A percentile compares a stretch with the other conserved stretches of the same genome.
phyloP scores from a whole-genome alignment of 1,284 basidiomycete species.

The Sanguinoderma infundibulare region DNA sequence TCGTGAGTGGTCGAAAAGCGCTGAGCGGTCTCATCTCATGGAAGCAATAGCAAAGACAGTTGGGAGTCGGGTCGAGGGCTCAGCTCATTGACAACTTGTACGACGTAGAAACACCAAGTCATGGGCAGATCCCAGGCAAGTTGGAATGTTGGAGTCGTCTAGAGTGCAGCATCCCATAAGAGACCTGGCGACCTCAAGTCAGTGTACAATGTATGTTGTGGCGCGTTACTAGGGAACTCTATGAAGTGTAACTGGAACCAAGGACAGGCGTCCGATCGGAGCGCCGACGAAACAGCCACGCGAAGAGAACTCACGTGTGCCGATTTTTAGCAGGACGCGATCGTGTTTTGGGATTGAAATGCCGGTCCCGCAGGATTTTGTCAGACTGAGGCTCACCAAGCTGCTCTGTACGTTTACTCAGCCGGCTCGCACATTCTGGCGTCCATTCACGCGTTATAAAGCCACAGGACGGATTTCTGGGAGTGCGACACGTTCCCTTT shows the following conservation, averaged over 20 bases:
- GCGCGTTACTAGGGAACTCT: too few relatives aligned
- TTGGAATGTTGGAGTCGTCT: too few relatives aligned
- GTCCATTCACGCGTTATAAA: conserved; percentile 10
- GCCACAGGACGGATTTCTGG: background rate
- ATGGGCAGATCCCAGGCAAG: too few relatives aligned
- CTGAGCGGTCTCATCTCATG: background rate
- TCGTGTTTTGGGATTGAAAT: conserved; percentile 6
- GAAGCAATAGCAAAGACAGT: background rate
- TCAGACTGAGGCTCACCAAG: conserved; percentile 17
- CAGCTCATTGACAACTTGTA: too few relatives aligned
- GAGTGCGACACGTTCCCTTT: background rate
- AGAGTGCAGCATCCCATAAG: too few relatives aligned
- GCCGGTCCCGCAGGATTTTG: conserved; percentile 11
- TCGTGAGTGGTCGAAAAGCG: too few relatives aligned
- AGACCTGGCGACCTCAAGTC: too few relatives aligned
- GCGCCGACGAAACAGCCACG: background rate
- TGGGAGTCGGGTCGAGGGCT: too few relatives aligned
- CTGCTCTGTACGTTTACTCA: conserved; percentile 15
- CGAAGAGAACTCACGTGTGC: background rate
- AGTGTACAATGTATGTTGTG: too few relatives aligned
- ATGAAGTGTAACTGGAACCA: background rate
- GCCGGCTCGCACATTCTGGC: conserved; percentile 11
- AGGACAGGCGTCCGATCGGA: background rate
- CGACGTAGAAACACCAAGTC: too few relatives aligned
- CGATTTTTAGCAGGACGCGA: background rate